Percentiles rank a stretch among this genome's conserved stretches.
Conservation (phyloP, 2,329 filamentous ascomycete species). For the Alternaria postmessia region DNA sequence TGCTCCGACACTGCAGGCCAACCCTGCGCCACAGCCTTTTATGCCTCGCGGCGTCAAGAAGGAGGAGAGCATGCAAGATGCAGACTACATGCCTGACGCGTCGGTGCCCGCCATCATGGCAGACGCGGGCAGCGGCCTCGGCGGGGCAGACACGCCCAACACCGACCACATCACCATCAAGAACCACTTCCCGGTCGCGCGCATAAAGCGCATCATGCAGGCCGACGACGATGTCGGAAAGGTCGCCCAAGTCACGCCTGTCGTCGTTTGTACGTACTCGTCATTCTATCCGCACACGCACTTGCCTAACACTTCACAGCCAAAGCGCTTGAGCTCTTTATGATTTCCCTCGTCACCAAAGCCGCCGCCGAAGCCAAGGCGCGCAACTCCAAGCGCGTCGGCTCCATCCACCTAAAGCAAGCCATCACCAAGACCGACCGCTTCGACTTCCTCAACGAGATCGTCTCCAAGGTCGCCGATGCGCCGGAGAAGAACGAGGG, state of each 20-base stretch:
- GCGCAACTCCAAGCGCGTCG: slow-evolving; percentile 87
- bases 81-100: slow-evolving; percentile 49
- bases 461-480: slow-evolving; percentile 83
- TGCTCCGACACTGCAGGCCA: slow-evolving; percentile 21
- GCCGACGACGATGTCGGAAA: slow-evolving; percentile 98
- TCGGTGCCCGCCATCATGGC: slow-evolving; percentile 35
- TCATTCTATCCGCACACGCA: neutral
- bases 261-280: slow-evolving; percentile 76
- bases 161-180: slow-evolving; percentile 74
- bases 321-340: slow-evolving; percentile 96
- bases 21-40: slow-evolving; percentile 22
- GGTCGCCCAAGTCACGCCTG: slow-evolving; percentile 95
- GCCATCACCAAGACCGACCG: slow-evolving; percentile 89
- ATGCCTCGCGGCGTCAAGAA: slow-evolving; percentile 41
- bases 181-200: slow-evolving; percentile 95
- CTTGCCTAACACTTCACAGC: slow-evolving; percentile 57
- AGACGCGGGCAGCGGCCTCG: slow-evolving; percentile 28
- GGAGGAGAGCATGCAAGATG: slow-evolving; percentile 45
- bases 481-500: slow-evolving; percentile 61
- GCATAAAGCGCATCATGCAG: slow-evolving; percentile 99
- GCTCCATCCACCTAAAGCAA: slow-evolving; percentile 88
- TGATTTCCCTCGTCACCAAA: slow-evolving; percentile 91
- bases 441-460: slow-evolving; percentile 92
- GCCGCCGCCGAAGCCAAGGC: slow-evolving; percentile 84
- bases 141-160: slow-evolving; percentile 37